Conservation (phyloP, 768 basidiomycete species). For the Suillus ampliporus region DNA sequence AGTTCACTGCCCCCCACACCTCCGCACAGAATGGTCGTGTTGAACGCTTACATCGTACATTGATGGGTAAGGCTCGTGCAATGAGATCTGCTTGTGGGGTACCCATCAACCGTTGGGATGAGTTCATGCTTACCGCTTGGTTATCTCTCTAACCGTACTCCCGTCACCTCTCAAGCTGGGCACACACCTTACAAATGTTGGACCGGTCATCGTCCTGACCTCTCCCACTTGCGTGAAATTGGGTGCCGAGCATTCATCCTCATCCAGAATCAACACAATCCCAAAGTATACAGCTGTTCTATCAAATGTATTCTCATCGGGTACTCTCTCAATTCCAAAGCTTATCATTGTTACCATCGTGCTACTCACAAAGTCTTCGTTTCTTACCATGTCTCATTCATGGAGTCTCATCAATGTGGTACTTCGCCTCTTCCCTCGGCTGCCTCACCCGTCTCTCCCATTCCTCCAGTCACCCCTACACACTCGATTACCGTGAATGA, state of each 20-base stretch:
- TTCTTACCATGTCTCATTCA: conserved; percentile 28
- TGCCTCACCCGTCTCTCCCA: no score
- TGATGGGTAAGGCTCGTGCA: conserved; percentile 35
- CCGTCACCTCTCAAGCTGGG: conserved; percentile 26
- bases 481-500: not conserved
- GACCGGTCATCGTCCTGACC: conserved; percentile 28
- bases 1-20: conserved; percentile 39
- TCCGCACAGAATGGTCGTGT: conserved; percentile 45
- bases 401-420: conserved; percentile 18
- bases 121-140: conserved; percentile 38
- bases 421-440: no score
- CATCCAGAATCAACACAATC: conserved; percentile 29
- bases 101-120: conserved; percentile 39
- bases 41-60: conserved; percentile 42
- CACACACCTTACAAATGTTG: conserved; percentile 27
- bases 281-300: conserved; percentile 26
- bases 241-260: conserved; percentile 36
- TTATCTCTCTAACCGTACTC: conserved; percentile 31
- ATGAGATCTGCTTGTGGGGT: conserved; percentile 33
- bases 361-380: conserved; percentile 16
- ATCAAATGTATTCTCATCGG: conserved; percentile 15
- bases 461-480: no score
- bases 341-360: conserved; percentile 18
- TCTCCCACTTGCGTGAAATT: conserved; percentile 36
- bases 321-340: not conserved